Percentiles rank a stretch among this genome's conserved stretches.
These are phyloP conservation scores for Sanghuangporus weigelae DNA, from an alignment of 1,284 basidiomycete species.

Conservation along the genomic window DNA sequence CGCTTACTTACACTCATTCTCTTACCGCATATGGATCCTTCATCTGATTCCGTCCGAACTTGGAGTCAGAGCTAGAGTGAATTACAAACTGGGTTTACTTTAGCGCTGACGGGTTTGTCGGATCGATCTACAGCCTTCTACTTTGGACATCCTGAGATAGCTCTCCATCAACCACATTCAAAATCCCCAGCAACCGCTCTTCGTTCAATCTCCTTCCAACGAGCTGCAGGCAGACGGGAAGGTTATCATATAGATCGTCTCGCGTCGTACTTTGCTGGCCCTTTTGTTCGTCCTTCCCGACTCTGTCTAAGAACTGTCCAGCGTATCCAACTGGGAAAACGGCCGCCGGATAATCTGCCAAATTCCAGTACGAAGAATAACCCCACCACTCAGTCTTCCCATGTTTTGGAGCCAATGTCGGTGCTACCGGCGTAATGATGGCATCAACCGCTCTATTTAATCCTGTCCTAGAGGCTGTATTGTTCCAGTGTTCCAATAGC, in stretches of 20 bases:
- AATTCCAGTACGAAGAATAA: conserved; percentile 53
- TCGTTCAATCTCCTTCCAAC: conserved; percentile 46
- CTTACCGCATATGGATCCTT: background rate
- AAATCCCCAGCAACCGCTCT: conserved; percentile 41
- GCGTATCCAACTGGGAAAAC: conserved; percentile 44
- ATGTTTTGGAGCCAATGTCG: conserved; percentile 47
- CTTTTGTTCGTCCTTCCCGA: too few species aligned
- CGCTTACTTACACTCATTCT: background rate
- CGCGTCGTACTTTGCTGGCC: background rate
- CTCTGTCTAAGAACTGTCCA: background rate
- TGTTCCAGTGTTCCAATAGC: conserved; percentile 50
- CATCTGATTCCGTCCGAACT: background rate
- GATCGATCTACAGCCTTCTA: background rate
- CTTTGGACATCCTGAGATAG: background rate
- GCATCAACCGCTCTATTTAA: conserved; percentile 51
- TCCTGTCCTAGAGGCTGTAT: conserved; percentile 35
- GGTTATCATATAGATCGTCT: conserved; percentile 34
- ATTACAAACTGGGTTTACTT: background rate
- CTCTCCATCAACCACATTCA: conserved; percentile 36
- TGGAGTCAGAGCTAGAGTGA: background rate
- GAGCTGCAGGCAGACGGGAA: conserved; percentile 42
- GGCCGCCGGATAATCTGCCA: conserved; percentile 48
- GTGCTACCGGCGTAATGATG: conserved; percentile 47
- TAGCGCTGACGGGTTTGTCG: background rate
- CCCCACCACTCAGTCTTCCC: conserved; percentile 46